Evolutionary conservation across 1,139 yeast genomes (phyloP), one percentile per base, ranked within the genome.

Genomic region (Candida sp.): DNA sequence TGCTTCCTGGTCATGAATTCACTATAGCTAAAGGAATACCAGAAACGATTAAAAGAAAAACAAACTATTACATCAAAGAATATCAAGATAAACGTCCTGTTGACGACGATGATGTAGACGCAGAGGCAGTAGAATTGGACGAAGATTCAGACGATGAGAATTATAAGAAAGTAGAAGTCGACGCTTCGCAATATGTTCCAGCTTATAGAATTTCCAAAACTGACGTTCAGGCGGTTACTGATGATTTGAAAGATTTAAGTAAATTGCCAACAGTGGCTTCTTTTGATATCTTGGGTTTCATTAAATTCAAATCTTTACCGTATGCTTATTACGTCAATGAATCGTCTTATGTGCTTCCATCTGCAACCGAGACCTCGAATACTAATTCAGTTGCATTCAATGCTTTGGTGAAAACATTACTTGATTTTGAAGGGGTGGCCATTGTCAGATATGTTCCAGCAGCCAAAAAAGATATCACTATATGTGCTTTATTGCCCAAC

Each of bases 141-240:
- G 60, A 53, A 4, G 60, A 52, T 1, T 49, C 51, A 1, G 55
- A 51, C 21, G 50, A 52, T 1, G 55, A 51, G 23, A 55, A 59
- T 19, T 50, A 47, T 33, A 57, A 57, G 30, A 65, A 61, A 39
- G 54, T 52, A 33, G 52, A 55, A 11, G 57, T 56, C 4, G 50
- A 51, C 19, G 51, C 48, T 4, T 55, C 44, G 9, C 45, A 52
- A 22, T 58, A 54, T 22, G 58, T 50, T 8, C 46, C 50, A 27
- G 95, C 88, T 0, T 88, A 80, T 59, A 74, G 79, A 49, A 88
- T 83, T 55, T 93, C 96, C 5, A 68, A 80, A n/a, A 55, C 60
- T 41, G 77, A 73, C 49, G 54, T 72, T 32, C 56, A 68, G n/a
- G 58, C 64, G 1, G 43, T 64, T 6, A 59, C 79, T 9, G 62